Evolutionary conservation across 2,329 filamentous ascomycete species (phyloP), one percentile per base, ranked within the genome.

Genomic region (Colletotrichum theobromicola): DNA sequence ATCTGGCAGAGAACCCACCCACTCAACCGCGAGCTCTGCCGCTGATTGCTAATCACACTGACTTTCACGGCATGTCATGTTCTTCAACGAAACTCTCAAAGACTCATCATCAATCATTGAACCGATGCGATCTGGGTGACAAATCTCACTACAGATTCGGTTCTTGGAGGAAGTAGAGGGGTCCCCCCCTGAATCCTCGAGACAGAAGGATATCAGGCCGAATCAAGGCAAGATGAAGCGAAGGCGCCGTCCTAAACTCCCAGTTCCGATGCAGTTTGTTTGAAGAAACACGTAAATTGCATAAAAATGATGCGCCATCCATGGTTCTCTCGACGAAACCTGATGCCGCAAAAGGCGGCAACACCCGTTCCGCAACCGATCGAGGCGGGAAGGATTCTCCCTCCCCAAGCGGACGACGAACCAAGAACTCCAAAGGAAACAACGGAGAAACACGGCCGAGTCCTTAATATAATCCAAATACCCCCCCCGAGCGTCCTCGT

Each of bases 251-350:
- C n/a, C 1, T n/a, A 13, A 50, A 21, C 10, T 50, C n/a, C 21
- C n/a, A 0, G 1, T 1, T 1, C 13, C n/a, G 13, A 13, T 12
- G 9, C 1, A 10, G 13, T 18, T 4, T 13, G 42, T 21, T 50
- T 21, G n/a, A 46, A 7, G 12, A 50, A 50, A 4, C 5, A 35
- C 34, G 21, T 1, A 50, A 34, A 50, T 10, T 21, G 42, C n/a
- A 5, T 4, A 2, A 0, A 0, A 21, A 0, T 50, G n/a, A 21
- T 50, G 10, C 42, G 24, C 0, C 10, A 13, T 21, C 7, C 9
- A 5, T 3, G n/a, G 1, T 50, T 2, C 24, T 0, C 10, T 24
- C 24, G 42, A 50, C 42, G 2, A 0, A 50, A 50, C 0, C 42
- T 24, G 24, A 0, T 21, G 24, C 21, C 13, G 13, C 24, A 0